Base-by-base conservation (phyloP, 345 rosid species). In the Syzygium aqueum region DNA sequence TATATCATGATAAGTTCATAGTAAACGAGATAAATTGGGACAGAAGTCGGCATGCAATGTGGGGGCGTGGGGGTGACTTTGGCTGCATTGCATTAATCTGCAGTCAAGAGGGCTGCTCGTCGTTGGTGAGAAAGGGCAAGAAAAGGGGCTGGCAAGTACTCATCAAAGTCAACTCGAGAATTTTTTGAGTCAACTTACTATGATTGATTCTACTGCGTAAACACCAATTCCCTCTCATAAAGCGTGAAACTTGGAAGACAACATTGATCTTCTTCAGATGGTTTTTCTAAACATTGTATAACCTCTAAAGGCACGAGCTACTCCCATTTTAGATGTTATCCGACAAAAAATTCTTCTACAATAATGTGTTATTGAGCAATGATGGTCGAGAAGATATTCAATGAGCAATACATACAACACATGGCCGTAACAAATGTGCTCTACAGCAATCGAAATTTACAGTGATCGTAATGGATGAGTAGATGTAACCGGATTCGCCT, bases 341-440 rank as follows among this genome's bases (percentile, higher is more conserved):
- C 25, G 9, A 0, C 46, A 6, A 43, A 43, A 43, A 43, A 43
- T 43, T 43, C 46, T 5, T 43, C 46, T 43, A 43, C 46, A 5
- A 43, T 43, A 43, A 43, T 5, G 46, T 6, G 46, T 43, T 7
- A 33, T 33, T 19, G 7, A 33, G 25, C 33, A 19, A 33, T 37
- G 46, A 33, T 2, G 0, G 6, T 8, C 7, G 7, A 33, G 49
- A 73, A 33, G 1, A 73, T 73, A 73, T 17, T 73, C 5, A 0
- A 19, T 2, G 23, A 4, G 23, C 0, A 8, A 6, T 10, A 3
- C 30, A 25, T 2, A 11, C 3, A 11, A 3, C 14, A 25, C 5
- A 5, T 27, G 16, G 65, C 30, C 0, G 15, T 59, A 12, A 25
- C 27, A 27, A 4, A 27, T 7, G 15, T 61, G 17, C 5, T 17